Conservation (phyloP, 768 basidiomycete genomes). For the Amanita exitialis region DNA sequence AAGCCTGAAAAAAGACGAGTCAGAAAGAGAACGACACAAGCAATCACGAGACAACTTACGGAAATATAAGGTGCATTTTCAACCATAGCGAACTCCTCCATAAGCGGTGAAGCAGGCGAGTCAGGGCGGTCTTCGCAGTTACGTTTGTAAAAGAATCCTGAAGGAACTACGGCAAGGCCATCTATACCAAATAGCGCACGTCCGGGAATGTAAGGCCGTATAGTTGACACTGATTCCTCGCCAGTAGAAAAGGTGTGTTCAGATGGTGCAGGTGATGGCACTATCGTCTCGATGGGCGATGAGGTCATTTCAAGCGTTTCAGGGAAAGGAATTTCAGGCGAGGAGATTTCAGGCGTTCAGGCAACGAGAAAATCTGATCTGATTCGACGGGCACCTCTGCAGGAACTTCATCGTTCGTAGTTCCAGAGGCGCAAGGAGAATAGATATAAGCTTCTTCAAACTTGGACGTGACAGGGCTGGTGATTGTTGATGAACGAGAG, state of each 20-base stretch:
- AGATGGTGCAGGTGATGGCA: background rate
- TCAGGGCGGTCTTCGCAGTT: background rate
- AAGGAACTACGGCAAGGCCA: background rate
- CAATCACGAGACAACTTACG: background rate
- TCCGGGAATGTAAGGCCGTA: slow-evolving; percentile 1
- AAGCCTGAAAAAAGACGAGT: background rate
- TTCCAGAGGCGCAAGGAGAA: too few species aligned
- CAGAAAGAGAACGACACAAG: background rate
- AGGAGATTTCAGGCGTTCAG: too few species aligned
- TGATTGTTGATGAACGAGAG: background rate
- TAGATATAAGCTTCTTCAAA: too few species aligned
- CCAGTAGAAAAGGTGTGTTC: background rate
- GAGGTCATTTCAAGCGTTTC: background rate
- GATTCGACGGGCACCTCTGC: too few species aligned
- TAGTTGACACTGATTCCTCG: background rate
- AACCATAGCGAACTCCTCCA: background rate
- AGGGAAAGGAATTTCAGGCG: too few species aligned
- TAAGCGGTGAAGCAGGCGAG: background rate
- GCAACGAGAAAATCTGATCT: too few species aligned
- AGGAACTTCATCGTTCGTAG: too few species aligned
- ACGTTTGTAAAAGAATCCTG: background rate
- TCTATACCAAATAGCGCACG: background rate
- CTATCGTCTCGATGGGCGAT: background rate
- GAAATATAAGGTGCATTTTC: background rate
- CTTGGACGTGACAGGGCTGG: background rate